phyloP scores from a whole-genome alignment of 768 basidiomycete species.

The Suillus decipiens region DNA sequence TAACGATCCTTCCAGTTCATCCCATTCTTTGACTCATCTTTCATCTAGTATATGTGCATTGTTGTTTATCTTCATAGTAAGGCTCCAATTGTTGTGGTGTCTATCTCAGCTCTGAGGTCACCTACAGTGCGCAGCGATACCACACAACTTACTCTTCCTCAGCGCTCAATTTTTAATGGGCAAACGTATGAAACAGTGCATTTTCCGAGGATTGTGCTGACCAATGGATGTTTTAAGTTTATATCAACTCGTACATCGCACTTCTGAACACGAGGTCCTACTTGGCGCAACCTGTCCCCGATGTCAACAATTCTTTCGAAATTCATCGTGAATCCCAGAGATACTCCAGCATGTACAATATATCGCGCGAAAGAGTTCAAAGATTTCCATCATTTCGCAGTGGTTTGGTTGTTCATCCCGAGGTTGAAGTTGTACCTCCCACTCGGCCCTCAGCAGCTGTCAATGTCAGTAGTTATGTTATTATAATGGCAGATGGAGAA shows the following conservation, averaged over 20 bases:
- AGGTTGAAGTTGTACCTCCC: background rate
- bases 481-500: no score
- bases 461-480: background rate
- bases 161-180: background rate
- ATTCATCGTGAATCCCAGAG: background rate
- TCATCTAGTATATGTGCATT: background rate
- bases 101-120: background rate
- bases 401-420: background rate
- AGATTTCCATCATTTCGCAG: no score
- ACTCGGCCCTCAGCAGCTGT: background rate
- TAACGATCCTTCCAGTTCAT: background rate
- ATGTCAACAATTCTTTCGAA: background rate
- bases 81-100: background rate
- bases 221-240: background rate
- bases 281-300: no score
- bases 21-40: background rate
- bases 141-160: background rate
- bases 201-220: background rate
- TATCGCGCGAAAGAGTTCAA: background rate
- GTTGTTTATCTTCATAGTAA: background rate
- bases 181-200: background rate
- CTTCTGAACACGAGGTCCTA: constrained; percentile 6
- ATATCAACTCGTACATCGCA: constrained; percentile 11
- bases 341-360: background rate
- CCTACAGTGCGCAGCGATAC: constrained; percentile 5